Percentiles rank a stretch among this genome's conserved stretches.
These are phyloP conservation scores for Trichoderma endophyticum DNA, from an alignment of 2,329 filamentous ascomycete species.

Conservation along the genomic window DNA sequence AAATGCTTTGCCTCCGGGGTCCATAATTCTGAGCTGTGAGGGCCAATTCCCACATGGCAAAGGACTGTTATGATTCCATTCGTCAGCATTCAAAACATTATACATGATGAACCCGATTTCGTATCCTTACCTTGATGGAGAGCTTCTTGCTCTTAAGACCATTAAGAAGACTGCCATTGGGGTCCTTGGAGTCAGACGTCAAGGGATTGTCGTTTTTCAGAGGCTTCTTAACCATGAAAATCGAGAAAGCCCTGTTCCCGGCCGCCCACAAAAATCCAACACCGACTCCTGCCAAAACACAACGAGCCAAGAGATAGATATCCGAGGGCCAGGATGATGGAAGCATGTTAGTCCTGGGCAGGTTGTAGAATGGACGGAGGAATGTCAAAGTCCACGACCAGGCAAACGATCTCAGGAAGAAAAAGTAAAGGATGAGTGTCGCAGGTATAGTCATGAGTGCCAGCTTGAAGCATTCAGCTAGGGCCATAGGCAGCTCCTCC, in stretches of 20 bases:
- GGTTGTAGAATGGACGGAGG: conserved; percentile 69
- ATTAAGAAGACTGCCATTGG: conserved; percentile 83
- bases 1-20: conserved; percentile 76
- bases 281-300: conserved; percentile 60
- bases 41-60: conserved; percentile 88
- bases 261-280: conserved; percentile 73
- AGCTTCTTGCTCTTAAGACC: conserved; percentile 82
- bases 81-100: neutral
- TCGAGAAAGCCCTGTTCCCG: conserved; percentile 72
- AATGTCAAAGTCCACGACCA: conserved; percentile 71
- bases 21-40: conserved; percentile 73
- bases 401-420: conserved; percentile 58
- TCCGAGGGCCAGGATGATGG: conserved; percentile 57
- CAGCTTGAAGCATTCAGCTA: conserved; percentile 39
- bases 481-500: conserved; percentile 39
- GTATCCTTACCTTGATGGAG: conserved; percentile 61
- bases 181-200: conserved; percentile 81
- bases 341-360: conserved; percentile 68
- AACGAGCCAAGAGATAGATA: conserved; percentile 53
- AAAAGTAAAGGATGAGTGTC: conserved; percentile 58
- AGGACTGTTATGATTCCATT: conserved; percentile 49
- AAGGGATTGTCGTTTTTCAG: conserved; percentile 82
- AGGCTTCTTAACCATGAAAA: conserved; percentile 77
- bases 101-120: too few species aligned
- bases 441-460: conserved; percentile 41